Evolutionary conservation across 345 rosid genomes (phyloP), one percentile per base, ranked within the genome.

Genomic region (Linum usitatissimum): DNA sequence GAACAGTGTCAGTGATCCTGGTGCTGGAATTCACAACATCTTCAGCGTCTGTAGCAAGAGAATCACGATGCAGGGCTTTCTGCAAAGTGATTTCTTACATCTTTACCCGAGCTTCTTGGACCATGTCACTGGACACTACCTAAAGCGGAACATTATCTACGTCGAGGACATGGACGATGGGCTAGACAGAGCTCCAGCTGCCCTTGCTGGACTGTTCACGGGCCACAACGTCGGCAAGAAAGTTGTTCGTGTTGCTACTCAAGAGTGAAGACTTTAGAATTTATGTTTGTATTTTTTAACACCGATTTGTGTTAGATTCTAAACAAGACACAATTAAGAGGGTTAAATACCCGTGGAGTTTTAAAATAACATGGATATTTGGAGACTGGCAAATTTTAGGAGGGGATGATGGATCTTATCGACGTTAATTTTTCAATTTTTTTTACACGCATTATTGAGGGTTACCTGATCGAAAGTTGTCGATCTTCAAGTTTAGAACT

Each of bases 101-200:
- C 61, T 82, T 15, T 79, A 69, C 70, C 85, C 81, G 2, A 60
- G 60, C 60, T 87, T 87, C 73, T 34, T 79, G 40, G 80, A 84
- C 49, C 64, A 70, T 61, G 75, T 87, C 20, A 59, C 49, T 18
- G n/a, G 62, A 17, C 60, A 65, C 61, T 83, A 79, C 84, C 77
- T 69, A 65, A 70, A 81, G 73, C 84, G 85, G 61, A 79, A 83
- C 70, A 83, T 83, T 69, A 81, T 84, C 19, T 84, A 84, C 73
- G 51, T 87, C 3, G 94, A 87, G 77, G 86, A 87, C 69, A 72
- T 83, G 65, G 68, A 60, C 36, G 80, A 84, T 38, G 88, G 86
- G 23, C 48, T 87, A 34, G 88, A 84, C 45, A 75, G 67, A n/a
- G 86, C 81, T 71, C 85, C 90, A 0, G 77, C 85, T n/a, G 86